A percentile compares a stretch with the other conserved stretches of the same genome.
phyloP scores from a whole-genome alignment of 176 grass and related monocot genomes.

The Musa acuminata region DNA sequence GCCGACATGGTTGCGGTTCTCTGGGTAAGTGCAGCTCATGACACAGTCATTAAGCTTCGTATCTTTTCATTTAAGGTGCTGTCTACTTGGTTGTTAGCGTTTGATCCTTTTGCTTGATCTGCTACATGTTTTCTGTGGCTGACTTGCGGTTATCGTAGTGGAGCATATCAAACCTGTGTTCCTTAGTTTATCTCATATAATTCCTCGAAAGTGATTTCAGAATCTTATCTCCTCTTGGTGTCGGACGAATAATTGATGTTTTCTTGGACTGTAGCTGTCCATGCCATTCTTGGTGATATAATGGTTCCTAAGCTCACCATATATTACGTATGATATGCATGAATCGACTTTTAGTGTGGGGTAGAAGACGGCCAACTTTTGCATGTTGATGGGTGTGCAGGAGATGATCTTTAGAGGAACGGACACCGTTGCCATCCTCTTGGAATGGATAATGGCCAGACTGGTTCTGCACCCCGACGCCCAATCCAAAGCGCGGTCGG shows the following conservation, averaged over 20 bases:
- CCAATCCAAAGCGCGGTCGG: not conserved
- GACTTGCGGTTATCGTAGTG: too few species aligned
- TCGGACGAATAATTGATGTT: not conserved
- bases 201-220: not conserved
- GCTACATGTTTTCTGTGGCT: too few species aligned
- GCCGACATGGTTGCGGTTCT: conserved; percentile 12
- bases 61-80: too few species aligned
- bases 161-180: too few species aligned
- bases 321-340: not conserved
- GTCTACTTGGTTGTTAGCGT: too few species aligned
- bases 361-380: too few species aligned
- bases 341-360: not conserved
- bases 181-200: too few species aligned
- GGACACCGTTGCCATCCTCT: not conserved
- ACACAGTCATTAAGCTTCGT: not conserved
- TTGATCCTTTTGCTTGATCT: too few species aligned
- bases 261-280: not conserved
- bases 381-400: not conserved
- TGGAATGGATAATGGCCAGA: conserved; percentile 5
- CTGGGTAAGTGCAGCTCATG: not conserved
- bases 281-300: not conserved
- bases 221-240: not conserved
- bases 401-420: conserved; percentile 9
- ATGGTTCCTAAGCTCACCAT: not conserved
- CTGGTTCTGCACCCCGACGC: not conserved